phyloP scores from a whole-genome alignment of 1,284 basidiomycete genomes.

The Fomitopsis betulina region DNA sequence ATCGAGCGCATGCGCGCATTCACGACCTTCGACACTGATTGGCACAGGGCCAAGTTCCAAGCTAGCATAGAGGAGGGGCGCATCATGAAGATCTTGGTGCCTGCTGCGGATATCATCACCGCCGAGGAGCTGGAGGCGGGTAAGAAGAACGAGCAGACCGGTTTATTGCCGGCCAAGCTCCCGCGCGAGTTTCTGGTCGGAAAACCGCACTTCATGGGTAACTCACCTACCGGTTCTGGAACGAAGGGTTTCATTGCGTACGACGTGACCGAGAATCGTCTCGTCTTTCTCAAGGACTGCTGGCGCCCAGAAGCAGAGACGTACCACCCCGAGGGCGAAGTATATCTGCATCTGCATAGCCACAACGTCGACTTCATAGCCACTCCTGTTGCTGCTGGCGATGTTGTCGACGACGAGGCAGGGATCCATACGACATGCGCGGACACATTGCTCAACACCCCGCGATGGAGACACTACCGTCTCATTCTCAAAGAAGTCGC shows the following conservation, averaged over 20 bases:
- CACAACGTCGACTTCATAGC: not conserved
- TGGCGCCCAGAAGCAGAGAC: not conserved
- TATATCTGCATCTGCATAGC: not conserved
- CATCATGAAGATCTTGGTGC: not conserved
- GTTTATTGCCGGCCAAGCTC: not conserved
- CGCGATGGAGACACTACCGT: not conserved
- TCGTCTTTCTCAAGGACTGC: not conserved
- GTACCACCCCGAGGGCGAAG: not conserved
- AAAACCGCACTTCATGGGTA: not conserved
- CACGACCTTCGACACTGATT: no score
- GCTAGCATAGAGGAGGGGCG: no score
- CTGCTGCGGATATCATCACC: not conserved
- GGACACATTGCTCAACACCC: not conserved
- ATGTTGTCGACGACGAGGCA: not conserved
- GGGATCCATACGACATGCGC: not conserved
- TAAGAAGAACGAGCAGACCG: not conserved
- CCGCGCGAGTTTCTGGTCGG: not conserved
- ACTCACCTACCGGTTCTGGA: not conserved
- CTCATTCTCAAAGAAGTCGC: not conserved
- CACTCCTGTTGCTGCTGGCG: not conserved
- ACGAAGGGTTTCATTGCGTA: not conserved
- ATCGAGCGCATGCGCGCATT: not conserved
- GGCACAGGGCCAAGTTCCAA: no score
- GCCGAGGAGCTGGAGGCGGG: not conserved
- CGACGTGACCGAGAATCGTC: not conserved